Base-by-base conservation (phyloP, 345 rosid genomes). In the Gossypium longicalyx region DNA sequence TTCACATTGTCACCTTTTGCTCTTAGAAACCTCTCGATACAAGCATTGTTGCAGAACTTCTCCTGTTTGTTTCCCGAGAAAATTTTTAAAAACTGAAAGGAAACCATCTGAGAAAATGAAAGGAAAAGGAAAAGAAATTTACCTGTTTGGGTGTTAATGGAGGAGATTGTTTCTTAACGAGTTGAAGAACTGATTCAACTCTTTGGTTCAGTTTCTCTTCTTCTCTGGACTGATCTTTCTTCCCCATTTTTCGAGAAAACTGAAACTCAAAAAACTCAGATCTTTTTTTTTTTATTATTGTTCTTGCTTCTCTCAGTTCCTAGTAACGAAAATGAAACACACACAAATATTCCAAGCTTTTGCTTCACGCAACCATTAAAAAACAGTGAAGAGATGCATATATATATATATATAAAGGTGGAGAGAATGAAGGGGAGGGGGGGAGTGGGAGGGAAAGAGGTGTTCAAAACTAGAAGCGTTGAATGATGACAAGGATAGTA, bases 71-170 rank as follows among this genome's bases (percentile, higher is more conserved):
- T n/a, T 45, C 12, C 22, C 16, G 65, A 59, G 7, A 60, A 76
- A 13, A 79, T 9, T 57, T 57, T 57, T 7, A 53, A 9, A 53
- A 57, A 22, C 61, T 56, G n/a, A 2, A 20, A n/a, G 60, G 9
- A 54, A 54, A 22, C 59, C 59, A 53, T 15, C 22, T 7, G 58
- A 20, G 58, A 7, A 53, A 72, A 29, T 11, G 22, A 3, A 48
- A 20, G 47, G 48, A 47, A 12, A 9, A 48, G 68, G 63, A 53
- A 54, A 54, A 54, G 10, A 8, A 1, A 29, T 77, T 12, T 44
- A 91, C 99, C 89, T 95, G 99, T 74, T 91, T 95, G 9, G 83
- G 83, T 47, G 98, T 84, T 76, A 95, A 89, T 47, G 94, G 86
- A 73, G 94, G 86, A 73, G 89, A 67, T 77, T 95, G 97, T 83